Evolutionary conservation across 176 grass and related monocot genomes (phyloP).

Genomic region (Hordeum vulgare): DNA sequence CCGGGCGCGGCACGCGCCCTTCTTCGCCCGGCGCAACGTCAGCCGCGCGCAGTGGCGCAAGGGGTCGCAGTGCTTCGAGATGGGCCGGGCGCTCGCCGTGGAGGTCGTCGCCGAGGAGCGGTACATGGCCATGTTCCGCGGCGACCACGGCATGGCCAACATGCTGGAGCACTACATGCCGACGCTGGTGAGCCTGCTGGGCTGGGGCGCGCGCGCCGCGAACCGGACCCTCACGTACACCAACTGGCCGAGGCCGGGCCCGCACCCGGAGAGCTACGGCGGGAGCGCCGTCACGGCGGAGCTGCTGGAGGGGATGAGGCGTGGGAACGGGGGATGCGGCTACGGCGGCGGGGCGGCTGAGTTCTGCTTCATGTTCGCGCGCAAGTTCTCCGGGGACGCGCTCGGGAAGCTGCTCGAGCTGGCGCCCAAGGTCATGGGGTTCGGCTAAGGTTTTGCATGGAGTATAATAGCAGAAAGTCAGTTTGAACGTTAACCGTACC

Average conservation of each 20-base stretch:
- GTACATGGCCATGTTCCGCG: not conserved
- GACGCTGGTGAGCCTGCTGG: constrained; percentile 37
- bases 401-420: constrained; percentile 36
- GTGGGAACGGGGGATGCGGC: constrained; percentile 41
- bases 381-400: constrained; percentile 59
- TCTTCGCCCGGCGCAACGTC: constrained; percentile 30
- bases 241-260: constrained; percentile 19
- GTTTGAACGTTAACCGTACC: too few relatives aligned
- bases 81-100: constrained; percentile 35
- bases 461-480: too few relatives aligned
- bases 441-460: not conserved
- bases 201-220: constrained; percentile 24
- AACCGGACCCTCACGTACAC: constrained; percentile 57
- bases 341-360: not conserved
- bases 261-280: constrained; percentile 28
- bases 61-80: constrained; percentile 75
- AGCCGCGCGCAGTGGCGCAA: constrained; percentile 48
- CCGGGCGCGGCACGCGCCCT: constrained; percentile 23
- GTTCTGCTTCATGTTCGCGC: constrained; percentile 51
- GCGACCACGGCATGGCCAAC: not conserved
- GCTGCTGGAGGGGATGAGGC: constrained; percentile 34
- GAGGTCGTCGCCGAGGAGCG: constrained; percentile 37
- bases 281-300: constrained; percentile 13
- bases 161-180: constrained; percentile 76
- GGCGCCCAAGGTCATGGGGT: constrained; percentile 47